Evolutionary conservation across 768 basidiomycete genomes (phyloP).

Genomic region (Panellus pusillus): DNA sequence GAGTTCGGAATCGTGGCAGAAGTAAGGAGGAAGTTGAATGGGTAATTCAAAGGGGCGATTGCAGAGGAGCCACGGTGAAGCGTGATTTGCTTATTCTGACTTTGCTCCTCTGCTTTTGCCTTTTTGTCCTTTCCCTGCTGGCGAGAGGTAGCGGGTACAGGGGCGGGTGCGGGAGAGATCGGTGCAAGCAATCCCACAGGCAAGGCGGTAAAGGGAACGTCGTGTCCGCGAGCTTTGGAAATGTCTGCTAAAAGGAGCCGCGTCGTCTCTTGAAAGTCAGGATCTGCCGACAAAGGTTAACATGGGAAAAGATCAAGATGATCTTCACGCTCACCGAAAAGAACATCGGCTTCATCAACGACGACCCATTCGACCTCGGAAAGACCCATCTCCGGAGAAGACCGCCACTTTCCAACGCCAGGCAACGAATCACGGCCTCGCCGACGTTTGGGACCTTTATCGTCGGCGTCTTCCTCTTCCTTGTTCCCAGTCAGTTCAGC

Average conservation of each 20-base stretch:
- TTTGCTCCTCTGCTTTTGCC: constrained; percentile 3
- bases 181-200: constrained; percentile 26
- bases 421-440: constrained; percentile 37
- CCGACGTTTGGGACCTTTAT: constrained; percentile 27
- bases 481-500: constrained; percentile 28
- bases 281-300: constrained; percentile 45
- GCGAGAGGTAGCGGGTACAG: constrained; percentile 15
- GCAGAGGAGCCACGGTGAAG: constrained; percentile 1
- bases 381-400: constrained; percentile 58
- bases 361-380: constrained; percentile 84
- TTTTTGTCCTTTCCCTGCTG: constrained; percentile 13
- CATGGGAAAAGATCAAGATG: background rate
- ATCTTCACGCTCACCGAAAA: constrained; percentile 63
- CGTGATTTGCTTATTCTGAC: background rate
- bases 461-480: constrained; percentile 30
- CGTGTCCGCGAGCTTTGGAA: constrained; percentile 55
- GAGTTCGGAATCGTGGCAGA: constrained; percentile 87
- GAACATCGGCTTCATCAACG: constrained; percentile 88
- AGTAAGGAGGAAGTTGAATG: constrained; percentile 79
- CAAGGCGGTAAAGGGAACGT: constrained; percentile 34
- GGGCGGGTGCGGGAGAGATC: constrained; percentile 11
- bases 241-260: constrained; percentile 70
- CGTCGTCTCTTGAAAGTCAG: constrained; percentile 80
- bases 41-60: constrained; percentile 48
- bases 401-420: constrained; percentile 42